A percentile compares a stretch with the other conserved stretches of the same genome.
Evolutionary conservation across 208 protist genomes (phyloP).

Genomic region (Leptomonas pyrrhocoris): DNA sequence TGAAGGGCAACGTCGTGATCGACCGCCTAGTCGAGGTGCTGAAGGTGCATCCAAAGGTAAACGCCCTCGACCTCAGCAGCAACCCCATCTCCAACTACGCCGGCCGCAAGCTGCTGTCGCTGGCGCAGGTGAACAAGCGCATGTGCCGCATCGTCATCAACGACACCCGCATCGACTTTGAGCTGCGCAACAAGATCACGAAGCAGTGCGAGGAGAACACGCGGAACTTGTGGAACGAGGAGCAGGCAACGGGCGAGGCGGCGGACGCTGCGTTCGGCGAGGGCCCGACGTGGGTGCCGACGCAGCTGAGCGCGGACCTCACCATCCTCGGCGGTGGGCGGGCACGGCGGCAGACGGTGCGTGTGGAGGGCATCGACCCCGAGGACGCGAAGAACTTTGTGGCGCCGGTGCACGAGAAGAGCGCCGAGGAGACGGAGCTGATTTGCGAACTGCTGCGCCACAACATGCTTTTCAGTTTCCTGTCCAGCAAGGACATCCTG

Average conservation of each 20-base stretch:
- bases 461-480: slow-evolving; percentile 90
- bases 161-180: slow-evolving; percentile 88
- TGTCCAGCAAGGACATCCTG: slow-evolving; percentile 68
- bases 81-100: slow-evolving; percentile 93
- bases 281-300: slow-evolving; percentile 67
- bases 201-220: slow-evolving; percentile 90
- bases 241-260: slow-evolving; percentile 26
- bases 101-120: slow-evolving; percentile 82
- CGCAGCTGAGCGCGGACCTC: slow-evolving; percentile 61
- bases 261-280: slow-evolving; percentile 68
- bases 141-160: slow-evolving; percentile 81
- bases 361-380: slow-evolving; percentile 76
- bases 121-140: slow-evolving; percentile 76
- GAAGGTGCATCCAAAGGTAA: slow-evolving; percentile 80
- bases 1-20: slow-evolving; percentile 87
- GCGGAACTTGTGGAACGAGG: slow-evolving; percentile 63
- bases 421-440: slow-evolving; percentile 70
- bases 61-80: slow-evolving; percentile 78
- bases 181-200: slow-evolving; percentile 77
- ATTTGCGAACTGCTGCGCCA: slow-evolving; percentile 79
- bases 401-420: slow-evolving; percentile 78
- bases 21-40: slow-evolving; percentile 86
- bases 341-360: slow-evolving; percentile 81
- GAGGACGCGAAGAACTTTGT: slow-evolving; percentile 85
- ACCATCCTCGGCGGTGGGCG: slow-evolving; percentile 73